phyloP scores from a whole-genome alignment of 1,139 yeast species.

The Lodderomyces beijingensis region DNA sequence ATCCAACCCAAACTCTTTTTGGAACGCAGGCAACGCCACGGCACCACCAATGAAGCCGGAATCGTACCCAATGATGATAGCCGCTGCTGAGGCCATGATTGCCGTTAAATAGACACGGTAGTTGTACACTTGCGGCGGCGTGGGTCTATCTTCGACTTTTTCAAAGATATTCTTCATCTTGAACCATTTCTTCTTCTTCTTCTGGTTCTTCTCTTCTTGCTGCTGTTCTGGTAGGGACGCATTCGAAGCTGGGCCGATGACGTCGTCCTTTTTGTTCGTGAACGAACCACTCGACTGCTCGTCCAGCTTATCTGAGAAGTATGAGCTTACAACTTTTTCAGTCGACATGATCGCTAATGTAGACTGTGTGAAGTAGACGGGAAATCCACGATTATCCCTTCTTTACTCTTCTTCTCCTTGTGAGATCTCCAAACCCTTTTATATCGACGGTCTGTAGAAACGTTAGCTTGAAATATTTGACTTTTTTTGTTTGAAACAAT shows the following conservation, averaged over 20 bases:
- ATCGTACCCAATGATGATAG: conserved; percentile 39
- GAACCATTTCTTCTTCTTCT: conserved; percentile 3
- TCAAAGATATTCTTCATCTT: conserved; percentile 26
- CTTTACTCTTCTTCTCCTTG: too few species aligned
- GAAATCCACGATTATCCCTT: too few species aligned
- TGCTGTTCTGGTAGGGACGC: too few species aligned
- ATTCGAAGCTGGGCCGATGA: too few species aligned
- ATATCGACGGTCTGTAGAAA: too few species aligned
- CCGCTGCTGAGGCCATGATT: conserved; percentile 36
- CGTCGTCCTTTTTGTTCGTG: too few species aligned
- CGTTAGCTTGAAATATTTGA: too few species aligned
- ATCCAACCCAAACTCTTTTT: conserved; percentile 32
- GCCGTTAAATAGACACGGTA: conserved; percentile 33
- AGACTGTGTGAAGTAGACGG: too few species aligned
- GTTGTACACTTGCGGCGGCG: conserved; percentile 39
- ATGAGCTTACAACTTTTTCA: neutral
- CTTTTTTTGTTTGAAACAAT: too few species aligned
- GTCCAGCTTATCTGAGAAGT: neutral
- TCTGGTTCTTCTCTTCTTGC: neutral
- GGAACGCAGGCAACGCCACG: conserved; percentile 34
- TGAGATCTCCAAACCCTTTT: too few species aligned
- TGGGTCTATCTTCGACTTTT: conserved; percentile 35
- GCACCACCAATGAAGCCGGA: conserved; percentile 45
- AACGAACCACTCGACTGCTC: neutral
- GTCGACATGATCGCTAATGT: too few species aligned